Conservation (phyloP, 129 eudicot species). For the Centella asiatica region DNA sequence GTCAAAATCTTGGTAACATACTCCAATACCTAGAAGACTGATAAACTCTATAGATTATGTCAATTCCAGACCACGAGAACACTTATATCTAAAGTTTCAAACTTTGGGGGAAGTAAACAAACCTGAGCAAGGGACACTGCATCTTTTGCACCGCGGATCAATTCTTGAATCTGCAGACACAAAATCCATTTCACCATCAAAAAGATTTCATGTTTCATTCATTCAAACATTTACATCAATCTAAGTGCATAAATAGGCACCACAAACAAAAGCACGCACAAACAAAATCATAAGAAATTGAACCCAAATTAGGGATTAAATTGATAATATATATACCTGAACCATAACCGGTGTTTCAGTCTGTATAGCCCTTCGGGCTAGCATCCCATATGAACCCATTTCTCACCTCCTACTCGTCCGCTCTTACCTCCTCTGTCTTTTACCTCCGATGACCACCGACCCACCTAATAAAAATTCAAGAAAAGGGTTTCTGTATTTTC, state of each 20-base stretch:
- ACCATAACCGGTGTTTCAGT: constrained; percentile 93
- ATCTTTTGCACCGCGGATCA: constrained; percentile 69
- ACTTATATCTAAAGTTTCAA: background rate
- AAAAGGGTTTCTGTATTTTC: constrained; percentile 5
- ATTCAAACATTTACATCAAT: background rate
- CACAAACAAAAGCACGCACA: background rate
- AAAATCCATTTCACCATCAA: constrained; percentile 9
- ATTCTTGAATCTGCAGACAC: constrained; percentile 72
- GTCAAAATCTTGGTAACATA: too few species aligned
- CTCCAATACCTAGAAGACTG: background rate
- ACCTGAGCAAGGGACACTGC: constrained; percentile 91
- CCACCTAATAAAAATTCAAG: background rate
- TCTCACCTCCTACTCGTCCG: constrained; percentile 10
- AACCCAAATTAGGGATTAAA: constrained; percentile 17
- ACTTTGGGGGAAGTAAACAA: constrained; percentile 35
- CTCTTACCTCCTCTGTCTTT: background rate
- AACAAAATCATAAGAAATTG: background rate
- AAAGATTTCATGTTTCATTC: constrained; percentile 4
- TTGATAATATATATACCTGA: constrained; percentile 41
- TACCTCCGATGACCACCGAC: background rate
- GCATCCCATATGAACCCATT: constrained; percentile 86
- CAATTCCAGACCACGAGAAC: constrained; percentile 12
- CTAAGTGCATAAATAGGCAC: constrained; percentile 6
- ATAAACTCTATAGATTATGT: constrained; percentile 12
- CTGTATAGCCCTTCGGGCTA: constrained; percentile 66